Percentiles rank a stretch among this genome's conserved stretches.
These are phyloP conservation scores for Neoascochyta sp. DNA, from an alignment of 2,329 filamentous ascomycete species.

Conservation along the genomic window DNA sequence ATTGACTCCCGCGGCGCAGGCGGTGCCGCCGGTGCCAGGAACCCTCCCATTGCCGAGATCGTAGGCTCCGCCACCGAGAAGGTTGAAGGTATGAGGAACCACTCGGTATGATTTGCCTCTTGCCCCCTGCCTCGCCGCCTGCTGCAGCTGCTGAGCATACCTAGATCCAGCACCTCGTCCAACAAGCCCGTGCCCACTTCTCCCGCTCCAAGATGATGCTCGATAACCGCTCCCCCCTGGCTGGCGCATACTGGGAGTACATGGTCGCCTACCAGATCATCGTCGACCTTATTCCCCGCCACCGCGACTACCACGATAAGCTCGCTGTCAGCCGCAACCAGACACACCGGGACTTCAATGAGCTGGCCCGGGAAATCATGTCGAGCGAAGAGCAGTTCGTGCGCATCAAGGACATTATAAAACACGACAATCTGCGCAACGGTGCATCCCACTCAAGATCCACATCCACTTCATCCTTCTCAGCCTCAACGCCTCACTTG, in stretches of 20 bases:
- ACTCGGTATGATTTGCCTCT: constrained; percentile 22
- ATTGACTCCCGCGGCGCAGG: constrained; percentile 18
- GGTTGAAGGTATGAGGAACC: constrained; percentile 26
- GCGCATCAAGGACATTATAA: constrained; percentile 50
- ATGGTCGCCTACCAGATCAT: constrained; percentile 76
- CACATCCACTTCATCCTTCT: constrained; percentile 12
- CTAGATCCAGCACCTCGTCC: constrained; percentile 42
- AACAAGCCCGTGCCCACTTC: constrained; percentile 41
- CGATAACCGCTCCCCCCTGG: constrained; percentile 51
- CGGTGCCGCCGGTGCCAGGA: too few relatives aligned
- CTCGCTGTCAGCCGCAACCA: constrained; percentile 55
- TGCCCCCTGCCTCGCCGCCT: not conserved
- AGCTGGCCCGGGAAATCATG: constrained; percentile 27
- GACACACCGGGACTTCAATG: constrained; percentile 48
- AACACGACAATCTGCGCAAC: constrained; percentile 52
- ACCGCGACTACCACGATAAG: constrained; percentile 65
- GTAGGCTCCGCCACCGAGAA: constrained; percentile 39
- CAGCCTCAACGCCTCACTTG: too few relatives aligned
- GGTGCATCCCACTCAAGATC: constrained; percentile 46
- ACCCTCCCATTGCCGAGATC: constrained; percentile 45
- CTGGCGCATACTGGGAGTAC: constrained; percentile 78
- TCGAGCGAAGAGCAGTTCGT: constrained; percentile 43
- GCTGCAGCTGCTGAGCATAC: constrained; percentile 13
- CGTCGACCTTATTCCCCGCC: constrained; percentile 69
- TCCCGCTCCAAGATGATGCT: constrained; percentile 53